phyloP scores from a whole-genome alignment of 2,329 filamentous ascomycete species.

The Byssoonygena ceratinophila region DNA sequence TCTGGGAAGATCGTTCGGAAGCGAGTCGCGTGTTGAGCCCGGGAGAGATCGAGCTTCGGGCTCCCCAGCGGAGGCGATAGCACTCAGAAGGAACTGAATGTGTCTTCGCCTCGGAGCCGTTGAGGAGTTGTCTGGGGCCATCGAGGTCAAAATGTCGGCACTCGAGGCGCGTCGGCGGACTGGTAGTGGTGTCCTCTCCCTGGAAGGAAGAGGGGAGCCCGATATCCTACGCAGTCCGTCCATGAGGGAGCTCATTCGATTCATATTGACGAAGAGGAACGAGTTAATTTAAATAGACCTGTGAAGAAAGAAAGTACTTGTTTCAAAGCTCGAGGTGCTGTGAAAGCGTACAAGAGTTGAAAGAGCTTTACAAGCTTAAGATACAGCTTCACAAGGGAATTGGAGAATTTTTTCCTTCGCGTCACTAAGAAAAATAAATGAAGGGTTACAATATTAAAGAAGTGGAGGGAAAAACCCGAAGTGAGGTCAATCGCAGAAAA shows the following conservation, averaged over 20 bases:
- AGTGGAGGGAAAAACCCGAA: not conserved
- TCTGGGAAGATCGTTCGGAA: constrained; percentile 17
- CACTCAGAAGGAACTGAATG: not conserved
- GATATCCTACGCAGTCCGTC: constrained; percentile 11
- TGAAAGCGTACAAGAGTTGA: not conserved
- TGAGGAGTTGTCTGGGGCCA: constrained; percentile 1
- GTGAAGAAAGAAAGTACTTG: not conserved
- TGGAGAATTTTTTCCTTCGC: not conserved
- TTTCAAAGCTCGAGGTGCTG: not conserved
- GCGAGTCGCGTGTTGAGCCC: constrained; percentile 8
- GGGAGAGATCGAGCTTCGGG: not conserved
- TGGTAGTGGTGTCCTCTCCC: not conserved
- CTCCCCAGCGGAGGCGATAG: not conserved
- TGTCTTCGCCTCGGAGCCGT: not conserved
- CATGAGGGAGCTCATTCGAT: constrained; percentile 3
- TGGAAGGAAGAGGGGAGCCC: not conserved
- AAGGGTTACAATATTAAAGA: not conserved
- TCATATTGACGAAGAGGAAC: not conserved
- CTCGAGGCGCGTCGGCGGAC: constrained; percentile 12
- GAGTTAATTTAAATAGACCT: not conserved
- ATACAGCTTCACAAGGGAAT: not conserved
- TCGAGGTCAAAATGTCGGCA: constrained; percentile 1
- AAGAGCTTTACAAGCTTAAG: not conserved
- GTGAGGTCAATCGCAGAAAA: not conserved
- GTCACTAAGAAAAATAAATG: not conserved